Base-by-base conservation (phyloP, 768 basidiomycete species). In the Termitomyces bulborhizus region DNA sequence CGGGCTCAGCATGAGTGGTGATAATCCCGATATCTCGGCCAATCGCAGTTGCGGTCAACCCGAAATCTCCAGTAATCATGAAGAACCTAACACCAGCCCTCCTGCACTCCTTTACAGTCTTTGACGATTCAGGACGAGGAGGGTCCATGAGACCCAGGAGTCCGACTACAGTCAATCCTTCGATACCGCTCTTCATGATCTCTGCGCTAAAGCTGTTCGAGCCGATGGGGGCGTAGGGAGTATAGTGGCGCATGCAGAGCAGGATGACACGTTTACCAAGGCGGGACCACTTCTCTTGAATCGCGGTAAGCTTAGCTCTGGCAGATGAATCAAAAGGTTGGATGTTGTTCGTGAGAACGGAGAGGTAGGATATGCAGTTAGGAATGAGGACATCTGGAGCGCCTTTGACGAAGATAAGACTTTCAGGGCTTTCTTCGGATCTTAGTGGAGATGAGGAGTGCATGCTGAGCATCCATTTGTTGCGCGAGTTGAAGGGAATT, bases 391-490 rank as follows among this genome's bases (percentile, higher is more conserved):
- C 70, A 53, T 85, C 83, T 0, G 83, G 83, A 1, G 81, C 83
- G n/a, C 82, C 82, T 63, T 84, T 83, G 65, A 75, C 73, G 44
- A 78, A 67, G 56, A 83, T 65, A 63, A 26, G 32, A 52, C 58
- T 63, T 42, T 60, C 61, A 1, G 39, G 45, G 53, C 54, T 60
- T 52, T 55, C 53, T 26, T 51, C 45, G 0, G 36, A 12, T 24
- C 18, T 37, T 15, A 60, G 21, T 1, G 15, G 24, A 48, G 13
- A 48, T 7, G 34, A 59, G 43, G 60, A 63, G 11, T 72, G 60
- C 51, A 79, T 68, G 52, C 73, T 78, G 50, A 83, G 70, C 77
- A 83, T 83, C 74, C 75, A 83, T 62, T 84, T 84, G 60, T 81
- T 78, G 61, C 73, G 74, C 12, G 77, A 81, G 52, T 77, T 76